A percentile compares a stretch with the other conserved stretches of the same genome.
Evolutionary conservation across 2,329 filamentous ascomycete species (phyloP).

Genomic region (Biscogniauxia mediterranea): DNA sequence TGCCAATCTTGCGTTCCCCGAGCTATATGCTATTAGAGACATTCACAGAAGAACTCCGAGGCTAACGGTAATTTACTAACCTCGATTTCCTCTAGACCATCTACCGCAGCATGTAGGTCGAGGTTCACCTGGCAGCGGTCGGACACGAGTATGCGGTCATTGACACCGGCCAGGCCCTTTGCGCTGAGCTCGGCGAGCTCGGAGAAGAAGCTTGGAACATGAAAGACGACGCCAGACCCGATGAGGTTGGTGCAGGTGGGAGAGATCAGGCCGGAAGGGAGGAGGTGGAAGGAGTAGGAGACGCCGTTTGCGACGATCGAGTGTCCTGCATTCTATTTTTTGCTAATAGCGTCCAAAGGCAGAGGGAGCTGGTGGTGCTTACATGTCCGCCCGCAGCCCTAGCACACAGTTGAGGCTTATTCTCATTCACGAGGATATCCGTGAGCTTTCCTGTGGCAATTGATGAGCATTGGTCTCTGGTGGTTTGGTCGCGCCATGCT

Average conservation of each 20-base stretch:
- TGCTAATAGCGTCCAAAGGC: background rate
- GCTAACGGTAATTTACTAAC: too few species aligned
- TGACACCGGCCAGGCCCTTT: conserved; percentile 8
- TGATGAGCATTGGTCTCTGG: too few species aligned
- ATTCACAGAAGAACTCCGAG: background rate
- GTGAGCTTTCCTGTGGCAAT: conserved; percentile 8
- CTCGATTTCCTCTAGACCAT: conserved; percentile 7
- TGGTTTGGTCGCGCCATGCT: too few species aligned
- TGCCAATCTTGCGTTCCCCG: conserved; percentile 5
- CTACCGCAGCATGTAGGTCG: conserved; percentile 8
- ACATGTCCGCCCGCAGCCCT: conserved; percentile 1
- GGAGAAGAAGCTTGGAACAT: conserved; percentile 8
- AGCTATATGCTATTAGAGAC: background rate
- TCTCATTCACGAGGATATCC: conserved; percentile 7
- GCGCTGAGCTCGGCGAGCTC: conserved; percentile 5
- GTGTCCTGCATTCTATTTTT: conserved; percentile 4
- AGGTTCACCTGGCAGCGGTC: conserved; percentile 12
- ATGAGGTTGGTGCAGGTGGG: conserved; percentile 11
- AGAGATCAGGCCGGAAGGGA: conserved; percentile 5
- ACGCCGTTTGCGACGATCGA: conserved; percentile 9
- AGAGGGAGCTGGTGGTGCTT: background rate
- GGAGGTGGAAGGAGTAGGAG: conserved; percentile 5
- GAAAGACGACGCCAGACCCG: conserved; percentile 8
- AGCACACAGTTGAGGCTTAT: conserved; percentile 7
- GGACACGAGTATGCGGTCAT: conserved; percentile 7